These are phyloP conservation scores for Collariella sp. DNA, from an alignment of 495 filamentous ascomycete species.

Conservation along the genomic window DNA sequence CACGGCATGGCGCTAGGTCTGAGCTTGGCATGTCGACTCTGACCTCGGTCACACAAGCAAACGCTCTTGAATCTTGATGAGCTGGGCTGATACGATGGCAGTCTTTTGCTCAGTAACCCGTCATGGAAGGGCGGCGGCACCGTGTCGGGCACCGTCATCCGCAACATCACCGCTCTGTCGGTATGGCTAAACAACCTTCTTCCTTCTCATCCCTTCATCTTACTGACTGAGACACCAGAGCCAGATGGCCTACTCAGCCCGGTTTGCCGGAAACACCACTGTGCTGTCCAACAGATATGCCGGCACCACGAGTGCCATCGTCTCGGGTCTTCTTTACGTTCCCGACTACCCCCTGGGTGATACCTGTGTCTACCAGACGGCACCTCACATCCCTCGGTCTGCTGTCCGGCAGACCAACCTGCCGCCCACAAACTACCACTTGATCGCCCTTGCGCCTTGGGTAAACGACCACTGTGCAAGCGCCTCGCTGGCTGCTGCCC, in stretches of 20 bases:
- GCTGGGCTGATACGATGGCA: conserved; percentile 13
- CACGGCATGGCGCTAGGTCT: not conserved
- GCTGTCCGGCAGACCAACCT: conserved; percentile 64
- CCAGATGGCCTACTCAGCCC: conserved; percentile 56
- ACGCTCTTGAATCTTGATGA: not conserved
- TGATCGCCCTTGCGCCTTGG: conserved; percentile 89
- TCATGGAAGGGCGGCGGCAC: conserved; percentile 33
- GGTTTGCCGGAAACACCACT: conserved; percentile 51
- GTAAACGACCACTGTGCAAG: conserved; percentile 57
- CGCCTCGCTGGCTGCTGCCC: conserved; percentile 58
- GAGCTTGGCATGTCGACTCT: not conserved
- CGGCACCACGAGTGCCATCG: conserved; percentile 42
- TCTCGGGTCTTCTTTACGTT: conserved; percentile 74
- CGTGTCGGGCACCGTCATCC: conserved; percentile 38
- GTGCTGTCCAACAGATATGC: conserved; percentile 59
- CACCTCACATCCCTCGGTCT: conserved; percentile 57
- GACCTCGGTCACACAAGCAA: not conserved
- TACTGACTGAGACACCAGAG: conserved; percentile 34
- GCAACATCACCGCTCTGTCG: conserved; percentile 41
- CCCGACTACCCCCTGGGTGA: conserved; percentile 52
- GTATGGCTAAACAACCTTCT: conserved; percentile 19
- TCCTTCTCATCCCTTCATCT: not conserved
- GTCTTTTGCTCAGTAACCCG: conserved; percentile 43
- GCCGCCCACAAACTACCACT: conserved; percentile 51
- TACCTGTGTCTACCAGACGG: conserved; percentile 51